phyloP scores from a whole-genome alignment of 148 eudicot species.

The Linanthus parryae region DNA sequence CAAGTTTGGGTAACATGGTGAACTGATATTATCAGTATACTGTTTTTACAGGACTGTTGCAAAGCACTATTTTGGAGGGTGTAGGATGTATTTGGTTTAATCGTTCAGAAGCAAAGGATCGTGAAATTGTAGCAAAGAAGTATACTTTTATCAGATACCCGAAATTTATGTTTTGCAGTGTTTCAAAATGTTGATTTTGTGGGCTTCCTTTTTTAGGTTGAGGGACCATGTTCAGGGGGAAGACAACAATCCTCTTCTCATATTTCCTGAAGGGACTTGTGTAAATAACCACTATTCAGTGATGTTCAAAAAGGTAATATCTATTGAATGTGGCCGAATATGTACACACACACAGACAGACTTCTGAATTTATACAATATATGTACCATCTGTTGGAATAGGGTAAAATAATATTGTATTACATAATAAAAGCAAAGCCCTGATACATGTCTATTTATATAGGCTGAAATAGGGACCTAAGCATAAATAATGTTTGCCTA shows the following conservation, averaged over 20 bases:
- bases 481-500: too few relatives aligned
- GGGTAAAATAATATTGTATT: too few relatives aligned
- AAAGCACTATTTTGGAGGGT: conserved; percentile 94
- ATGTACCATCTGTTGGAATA: too few relatives aligned
- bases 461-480: too few relatives aligned
- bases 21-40: too few relatives aligned
- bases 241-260: conserved; percentile 93
- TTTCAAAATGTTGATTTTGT: conserved; percentile 1
- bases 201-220: conserved; percentile 49
- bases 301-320: conserved; percentile 88
- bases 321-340: neutral
- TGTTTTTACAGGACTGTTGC: conserved; percentile 66
- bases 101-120: conserved; percentile 89
- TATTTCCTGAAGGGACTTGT: conserved; percentile 99
- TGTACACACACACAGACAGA: too few relatives aligned
- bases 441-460: too few relatives aligned
- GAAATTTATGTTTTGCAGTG: conserved; percentile 5
- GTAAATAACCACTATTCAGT: conserved; percentile 94
- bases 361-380: too few relatives aligned
- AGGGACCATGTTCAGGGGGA: conserved; percentile 88
- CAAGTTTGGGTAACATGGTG: too few relatives aligned
- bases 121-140: conserved; percentile 86
- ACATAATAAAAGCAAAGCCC: too few relatives aligned
- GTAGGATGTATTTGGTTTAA: conserved; percentile 99
- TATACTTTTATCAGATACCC: conserved; percentile 23